These are phyloP conservation scores for Eucommia ulmoides DNA, from an alignment of 257 asterid genomes.

Conservation along the genomic window DNA sequence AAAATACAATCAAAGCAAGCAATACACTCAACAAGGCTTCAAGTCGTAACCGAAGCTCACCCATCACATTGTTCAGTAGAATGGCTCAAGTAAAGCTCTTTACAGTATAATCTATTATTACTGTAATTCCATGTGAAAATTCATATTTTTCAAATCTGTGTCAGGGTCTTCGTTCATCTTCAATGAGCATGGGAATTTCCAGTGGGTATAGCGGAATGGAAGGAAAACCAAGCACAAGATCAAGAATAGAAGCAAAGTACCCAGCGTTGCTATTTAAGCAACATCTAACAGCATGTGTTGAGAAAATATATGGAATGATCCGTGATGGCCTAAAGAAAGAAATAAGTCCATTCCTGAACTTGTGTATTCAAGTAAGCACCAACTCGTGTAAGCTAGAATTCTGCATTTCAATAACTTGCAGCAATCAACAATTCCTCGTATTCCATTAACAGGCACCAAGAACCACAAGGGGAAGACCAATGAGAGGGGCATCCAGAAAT, in stretches of 20 bases:
- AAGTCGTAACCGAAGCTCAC: conserved; percentile 62
- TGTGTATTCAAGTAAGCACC: conserved; percentile 69
- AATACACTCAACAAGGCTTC: conserved; percentile 37
- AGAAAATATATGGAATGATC: conserved; percentile 80
- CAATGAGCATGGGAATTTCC: conserved; percentile 57
- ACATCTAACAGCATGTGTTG: conserved; percentile 85
- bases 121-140: conserved; percentile 5
- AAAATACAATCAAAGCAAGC: conserved; percentile 80
- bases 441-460: conserved; percentile 68
- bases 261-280: conserved; percentile 90
- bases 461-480: conserved; percentile 63
- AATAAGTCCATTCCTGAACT: conserved; percentile 63
- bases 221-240: conserved; percentile 49
- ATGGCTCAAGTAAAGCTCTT: conserved; percentile 70
- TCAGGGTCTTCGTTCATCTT: conserved; percentile 63
- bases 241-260: conserved; percentile 82
- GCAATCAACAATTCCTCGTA: conserved; percentile 11
- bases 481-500: conserved; percentile 56
- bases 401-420: conserved; percentile 2
- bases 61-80: conserved; percentile 66
- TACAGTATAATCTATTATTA: conserved; percentile 7
- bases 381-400: conserved; percentile 5
- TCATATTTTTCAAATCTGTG: conserved; percentile 16
- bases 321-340: conserved; percentile 87
- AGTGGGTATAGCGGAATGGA: conserved; percentile 91